Percentiles rank a stretch among this genome's conserved stretches.
Evolutionary conservation across 208 protist genomes (phyloP).

Genomic region (Acanthamoeba royreba): DNA sequence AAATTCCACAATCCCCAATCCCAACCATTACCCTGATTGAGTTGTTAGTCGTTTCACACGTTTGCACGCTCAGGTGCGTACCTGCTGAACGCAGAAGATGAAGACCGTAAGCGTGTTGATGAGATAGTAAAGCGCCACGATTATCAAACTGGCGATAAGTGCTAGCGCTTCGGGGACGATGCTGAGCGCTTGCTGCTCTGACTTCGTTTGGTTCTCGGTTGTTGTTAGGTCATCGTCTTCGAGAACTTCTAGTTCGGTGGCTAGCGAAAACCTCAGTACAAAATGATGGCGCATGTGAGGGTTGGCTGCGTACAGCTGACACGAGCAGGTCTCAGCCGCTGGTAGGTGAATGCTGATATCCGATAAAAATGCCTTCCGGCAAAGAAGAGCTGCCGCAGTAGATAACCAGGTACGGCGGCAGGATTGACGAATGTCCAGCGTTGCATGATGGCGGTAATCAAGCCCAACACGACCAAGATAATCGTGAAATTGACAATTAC

Average conservation of each 20-base stretch:
- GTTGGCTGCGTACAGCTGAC: no score
- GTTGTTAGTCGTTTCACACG: neutral
- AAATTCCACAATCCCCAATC: neutral
- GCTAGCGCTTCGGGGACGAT: no score
- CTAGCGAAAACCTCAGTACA: no score
- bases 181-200: no score
- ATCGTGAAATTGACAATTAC: neutral
- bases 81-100: neutral
- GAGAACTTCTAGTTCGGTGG: no score
- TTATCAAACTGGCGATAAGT: neutral
- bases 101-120: neutral
- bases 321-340: no score
- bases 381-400: neutral
- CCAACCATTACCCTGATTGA: neutral
- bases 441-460: neutral
- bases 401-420: neutral
- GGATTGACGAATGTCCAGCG: neutral
- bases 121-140: neutral
- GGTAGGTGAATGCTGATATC: no score
- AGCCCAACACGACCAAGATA: neutral
- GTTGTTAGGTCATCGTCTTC: no score
- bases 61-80: neutral
- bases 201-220: no score
- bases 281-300: no score
- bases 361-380: no score